Evolutionary conservation across 805 yeast species (phyloP).

Genomic region (Candida peoriensis): DNA sequence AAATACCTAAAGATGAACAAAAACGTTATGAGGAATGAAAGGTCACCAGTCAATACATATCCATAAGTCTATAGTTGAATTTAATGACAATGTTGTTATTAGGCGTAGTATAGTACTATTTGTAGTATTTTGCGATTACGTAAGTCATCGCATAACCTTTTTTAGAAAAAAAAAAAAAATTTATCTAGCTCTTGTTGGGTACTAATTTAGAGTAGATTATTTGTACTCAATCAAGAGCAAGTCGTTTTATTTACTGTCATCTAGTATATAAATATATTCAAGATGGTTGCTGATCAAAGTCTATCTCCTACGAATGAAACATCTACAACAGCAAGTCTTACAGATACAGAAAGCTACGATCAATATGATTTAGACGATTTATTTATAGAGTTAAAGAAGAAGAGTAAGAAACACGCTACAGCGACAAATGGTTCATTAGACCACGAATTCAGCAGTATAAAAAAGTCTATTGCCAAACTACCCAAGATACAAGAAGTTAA

Average conservation of each 20-base stretch:
- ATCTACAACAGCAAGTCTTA: conserved; percentile 5
- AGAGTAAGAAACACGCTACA: conserved; percentile 2
- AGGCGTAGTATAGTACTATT: too few species aligned
- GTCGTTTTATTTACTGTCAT: too few species aligned
- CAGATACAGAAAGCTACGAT: conserved; percentile 12
- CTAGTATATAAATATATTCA: too few species aligned
- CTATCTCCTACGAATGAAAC: conserved; percentile 16
- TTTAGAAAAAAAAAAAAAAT: background rate
- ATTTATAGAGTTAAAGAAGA: conserved; percentile 25
- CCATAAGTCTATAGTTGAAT: too few species aligned
- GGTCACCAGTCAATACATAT: too few species aligned
- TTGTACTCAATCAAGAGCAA: too few species aligned
- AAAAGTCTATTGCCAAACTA: conserved; percentile 29
- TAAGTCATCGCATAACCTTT: conserved; percentile 1
- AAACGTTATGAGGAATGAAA: too few species aligned
- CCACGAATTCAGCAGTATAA: conserved; percentile 32
- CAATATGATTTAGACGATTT: conserved; percentile 28
- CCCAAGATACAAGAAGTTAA: conserved; percentile 32
- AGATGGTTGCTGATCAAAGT: too few species aligned
- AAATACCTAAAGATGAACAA: conserved; percentile 12
- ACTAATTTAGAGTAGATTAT: too few species aligned
- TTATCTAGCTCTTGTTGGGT: too few species aligned
- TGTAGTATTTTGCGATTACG: conserved; percentile 1
- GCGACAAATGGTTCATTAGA: conserved; percentile 9
- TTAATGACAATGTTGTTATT: too few species aligned